These are phyloP conservation scores for Wallacemonas sp. DNA, from an alignment of 208 protist species.

Conservation along the genomic window DNA sequence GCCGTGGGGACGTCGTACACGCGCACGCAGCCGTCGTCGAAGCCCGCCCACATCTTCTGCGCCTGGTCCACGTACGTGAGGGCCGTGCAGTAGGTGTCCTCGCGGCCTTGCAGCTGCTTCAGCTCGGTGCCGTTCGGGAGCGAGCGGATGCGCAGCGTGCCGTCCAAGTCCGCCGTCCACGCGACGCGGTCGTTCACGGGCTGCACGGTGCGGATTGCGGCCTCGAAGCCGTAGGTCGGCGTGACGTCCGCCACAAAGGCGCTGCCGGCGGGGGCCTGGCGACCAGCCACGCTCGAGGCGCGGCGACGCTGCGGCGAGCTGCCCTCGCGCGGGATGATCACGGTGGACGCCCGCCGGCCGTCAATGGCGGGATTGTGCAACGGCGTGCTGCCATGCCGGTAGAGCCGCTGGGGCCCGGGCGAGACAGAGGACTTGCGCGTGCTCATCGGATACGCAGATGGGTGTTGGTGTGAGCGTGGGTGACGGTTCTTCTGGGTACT, in stretches of 20 bases:
- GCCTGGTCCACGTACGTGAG: conserved; percentile 52
- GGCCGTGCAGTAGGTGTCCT: conserved; percentile 58
- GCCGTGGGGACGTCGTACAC: conserved; percentile 56
- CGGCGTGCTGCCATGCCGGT: conserved; percentile 20
- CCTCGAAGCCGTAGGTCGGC: conserved; percentile 57
- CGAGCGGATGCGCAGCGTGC: conserved; percentile 61
- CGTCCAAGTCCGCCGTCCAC: conserved; percentile 79
- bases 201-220: conserved; percentile 43
- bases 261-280: conserved; percentile 5
- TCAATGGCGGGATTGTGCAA: conserved; percentile 1
- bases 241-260: conserved; percentile 68
- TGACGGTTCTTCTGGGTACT: too few relatives aligned
- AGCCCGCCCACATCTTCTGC: conserved; percentile 68
- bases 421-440: conserved; percentile 2
- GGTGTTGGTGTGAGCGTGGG: too few relatives aligned
- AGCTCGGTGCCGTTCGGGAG: conserved; percentile 67
- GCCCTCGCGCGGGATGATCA: conserved; percentile 7
- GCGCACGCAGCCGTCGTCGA: conserved; percentile 81
- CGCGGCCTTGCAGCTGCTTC: conserved; percentile 43
- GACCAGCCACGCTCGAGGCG: not conserved
- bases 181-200: conserved; percentile 64
- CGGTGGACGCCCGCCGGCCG: not conserved
- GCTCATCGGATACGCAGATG: conserved; percentile 10
- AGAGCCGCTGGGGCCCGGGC: conserved; percentile 19
- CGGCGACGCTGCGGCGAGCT: not conserved